Evolutionary conservation across 148 eudicot species (phyloP).

Genomic region (Spergularia marina): DNA sequence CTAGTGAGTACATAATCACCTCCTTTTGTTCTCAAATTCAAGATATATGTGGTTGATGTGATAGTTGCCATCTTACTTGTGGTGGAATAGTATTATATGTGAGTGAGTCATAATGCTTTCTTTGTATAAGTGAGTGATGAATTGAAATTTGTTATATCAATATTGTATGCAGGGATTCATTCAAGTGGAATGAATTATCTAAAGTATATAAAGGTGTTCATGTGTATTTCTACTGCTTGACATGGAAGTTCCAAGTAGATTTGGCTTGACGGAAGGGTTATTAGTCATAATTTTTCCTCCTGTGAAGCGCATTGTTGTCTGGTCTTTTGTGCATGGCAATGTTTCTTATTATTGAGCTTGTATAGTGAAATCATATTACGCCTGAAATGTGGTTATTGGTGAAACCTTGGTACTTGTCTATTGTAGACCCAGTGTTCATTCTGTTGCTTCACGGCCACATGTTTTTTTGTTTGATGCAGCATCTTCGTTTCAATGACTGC

Average conservation of each 20-base stretch:
- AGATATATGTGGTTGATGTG: not conserved
- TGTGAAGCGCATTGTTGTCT: not conserved
- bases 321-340: not conserved
- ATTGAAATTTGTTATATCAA: not conserved
- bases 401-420: no score
- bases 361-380: not conserved
- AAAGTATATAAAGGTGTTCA: not conserved
- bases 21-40: not conserved
- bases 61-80: not conserved
- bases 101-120: not conserved
- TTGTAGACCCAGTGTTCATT: no score
- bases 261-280: not conserved
- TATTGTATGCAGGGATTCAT: not conserved
- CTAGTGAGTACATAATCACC: conserved; percentile 46
- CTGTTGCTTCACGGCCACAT: not conserved
- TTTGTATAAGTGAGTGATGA: not conserved
- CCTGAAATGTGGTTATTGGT: not conserved
- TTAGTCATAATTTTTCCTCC: not conserved
- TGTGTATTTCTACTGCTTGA: not conserved
- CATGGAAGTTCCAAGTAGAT: not conserved
- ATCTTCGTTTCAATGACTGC: not conserved
- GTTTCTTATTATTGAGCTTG: not conserved
- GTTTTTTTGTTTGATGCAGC: not conserved
- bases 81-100: not conserved
- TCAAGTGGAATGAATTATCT: not conserved